phyloP scores from a whole-genome alignment of 2,329 filamentous ascomycete genomes.

The Sordariomycetes sp. region DNA sequence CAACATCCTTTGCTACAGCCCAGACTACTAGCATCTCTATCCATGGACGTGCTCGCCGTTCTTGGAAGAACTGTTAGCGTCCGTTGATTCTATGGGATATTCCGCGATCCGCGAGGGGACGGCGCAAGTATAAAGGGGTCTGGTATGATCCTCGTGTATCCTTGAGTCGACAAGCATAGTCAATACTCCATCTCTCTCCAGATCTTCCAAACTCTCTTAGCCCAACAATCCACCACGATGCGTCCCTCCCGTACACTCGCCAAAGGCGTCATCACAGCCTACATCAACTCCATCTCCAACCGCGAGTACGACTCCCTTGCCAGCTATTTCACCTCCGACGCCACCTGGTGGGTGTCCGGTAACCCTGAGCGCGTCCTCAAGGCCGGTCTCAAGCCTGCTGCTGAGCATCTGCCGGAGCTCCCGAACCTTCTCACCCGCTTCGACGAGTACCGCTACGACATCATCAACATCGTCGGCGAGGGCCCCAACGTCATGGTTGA shows the following conservation, averaged over 20 bases:
- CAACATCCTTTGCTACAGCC: no score
- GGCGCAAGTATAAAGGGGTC: no score
- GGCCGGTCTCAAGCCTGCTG: neutral
- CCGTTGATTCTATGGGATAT: no score
- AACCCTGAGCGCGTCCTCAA: neutral
- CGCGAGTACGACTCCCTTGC: neutral
- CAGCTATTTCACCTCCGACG: neutral
- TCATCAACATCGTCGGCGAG: neutral
- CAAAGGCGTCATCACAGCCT: neutral
- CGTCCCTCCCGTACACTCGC: neutral
- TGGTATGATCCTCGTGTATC: no score
- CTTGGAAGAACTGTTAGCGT: no score
- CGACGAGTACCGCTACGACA: neutral
- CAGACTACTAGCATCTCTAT: no score
- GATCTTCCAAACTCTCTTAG: no score
- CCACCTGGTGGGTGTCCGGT: slow-evolving; percentile 1
- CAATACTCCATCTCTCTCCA: no score
- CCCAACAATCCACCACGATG: neutral
- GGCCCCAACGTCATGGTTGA: neutral
- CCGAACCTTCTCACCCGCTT: neutral
- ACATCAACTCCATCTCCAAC: neutral
- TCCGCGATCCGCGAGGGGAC: no score
- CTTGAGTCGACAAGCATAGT: no score
- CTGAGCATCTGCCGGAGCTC: neutral
- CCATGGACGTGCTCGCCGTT: no score